Evolutionary conservation across 164 flowering plant species (phyloP).

Genomic region (Magnolia officinalis): DNA sequence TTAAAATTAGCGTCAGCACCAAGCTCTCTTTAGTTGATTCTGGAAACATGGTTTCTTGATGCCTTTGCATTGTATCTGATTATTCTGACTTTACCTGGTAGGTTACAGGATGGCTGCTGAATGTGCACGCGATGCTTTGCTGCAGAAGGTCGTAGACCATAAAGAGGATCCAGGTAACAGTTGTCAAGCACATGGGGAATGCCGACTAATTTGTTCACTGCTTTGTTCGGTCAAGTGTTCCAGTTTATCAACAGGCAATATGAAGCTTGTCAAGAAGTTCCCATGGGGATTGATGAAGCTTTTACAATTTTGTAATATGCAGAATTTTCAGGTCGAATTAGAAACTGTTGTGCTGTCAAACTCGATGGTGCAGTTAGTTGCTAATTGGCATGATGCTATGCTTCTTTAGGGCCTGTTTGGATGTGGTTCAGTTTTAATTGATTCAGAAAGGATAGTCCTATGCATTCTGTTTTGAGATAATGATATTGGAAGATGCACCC

Average conservation of each 20-base stretch:
- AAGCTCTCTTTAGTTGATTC: no score
- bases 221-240: neutral
- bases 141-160: constrained; percentile 70
- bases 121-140: constrained; percentile 79
- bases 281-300: neutral
- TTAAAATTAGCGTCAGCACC: no score
- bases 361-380: neutral
- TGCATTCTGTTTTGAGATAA: no score
- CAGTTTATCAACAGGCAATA: neutral
- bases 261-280: neutral
- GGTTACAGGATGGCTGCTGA: constrained; percentile 95
- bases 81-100: constrained; percentile 14
- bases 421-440: no score
- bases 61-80: no score
- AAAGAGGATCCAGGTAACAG: constrained; percentile 66
- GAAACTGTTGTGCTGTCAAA: neutral
- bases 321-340: neutral
- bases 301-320: neutral
- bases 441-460: no score
- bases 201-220: neutral
- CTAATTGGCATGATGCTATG: neutral
- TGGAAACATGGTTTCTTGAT: no score
- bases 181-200: neutral
- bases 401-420: no score
- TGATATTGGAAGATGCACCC: no score